Base-by-base conservation (phyloP, 2,329 filamentous ascomycete species). In the Aureobasidium melanogenum region DNA sequence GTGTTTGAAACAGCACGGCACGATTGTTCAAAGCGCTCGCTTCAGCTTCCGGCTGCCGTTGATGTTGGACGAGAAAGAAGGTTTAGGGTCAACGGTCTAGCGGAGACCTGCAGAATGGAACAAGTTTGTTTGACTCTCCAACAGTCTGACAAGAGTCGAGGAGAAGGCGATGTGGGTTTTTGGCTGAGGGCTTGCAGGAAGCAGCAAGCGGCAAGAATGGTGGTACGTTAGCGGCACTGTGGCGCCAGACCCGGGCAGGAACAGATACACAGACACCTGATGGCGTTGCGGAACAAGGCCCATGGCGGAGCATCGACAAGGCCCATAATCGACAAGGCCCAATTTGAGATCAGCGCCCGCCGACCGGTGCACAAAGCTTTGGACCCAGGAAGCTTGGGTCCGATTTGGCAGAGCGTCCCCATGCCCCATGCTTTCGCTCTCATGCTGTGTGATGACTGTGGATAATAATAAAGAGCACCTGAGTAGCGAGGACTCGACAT, bases 31-130 rank as follows among this genome's bases (percentile, higher is more conserved):
- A 30, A 44, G 32, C 26, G 28, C 43, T 44, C 12, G 41, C 24
- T 30, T 47, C 54, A 58, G 54, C 41, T 58, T 43, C 54, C 54
- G 54, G 15, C 3, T n/a, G 41, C 54, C 39, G 54, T 58, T 47
- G 28, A 30, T 17, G 28, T 47, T 26, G n/a, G 7, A 58, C 19
- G 22, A 10, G 28, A 58, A 58, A 58, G 32, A 58, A 58, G 30
- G 54, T 58, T 58, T 58, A 47, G 54, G 41, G 41, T 47, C 54
- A 54, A 58, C 54, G 39, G 54, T 58, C 43, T 58, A 58, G 30
- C 41, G 54, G 54, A 50, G 34, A 59, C 32, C 34, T 59, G 56
- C 56, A 54, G 30, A 36, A 59, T 59, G 56, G 56, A 59, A 59
- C 44, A 41, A 59, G 56, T 48, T 44, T 32, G 54, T 47, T 57